Percentiles rank a stretch among this genome's conserved stretches.
These are phyloP conservation scores for Acanthamoeba divionensis DNA, from an alignment of 208 protist species.

Conservation along the genomic window DNA sequence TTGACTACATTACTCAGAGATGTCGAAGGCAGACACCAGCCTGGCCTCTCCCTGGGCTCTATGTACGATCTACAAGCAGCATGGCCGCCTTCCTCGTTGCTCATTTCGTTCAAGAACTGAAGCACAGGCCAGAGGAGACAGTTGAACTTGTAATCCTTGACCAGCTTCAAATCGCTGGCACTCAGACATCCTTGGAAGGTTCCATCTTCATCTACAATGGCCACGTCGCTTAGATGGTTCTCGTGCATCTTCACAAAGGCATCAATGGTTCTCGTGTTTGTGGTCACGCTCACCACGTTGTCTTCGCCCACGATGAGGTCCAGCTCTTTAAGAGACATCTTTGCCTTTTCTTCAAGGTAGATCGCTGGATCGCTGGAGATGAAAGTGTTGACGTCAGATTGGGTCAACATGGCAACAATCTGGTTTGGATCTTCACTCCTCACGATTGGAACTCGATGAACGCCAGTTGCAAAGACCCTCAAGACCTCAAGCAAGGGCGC, in stretches of 20 bases:
- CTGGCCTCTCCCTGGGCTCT: too few species aligned
- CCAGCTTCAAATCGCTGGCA: constrained; percentile 29
- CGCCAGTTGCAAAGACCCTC: background rate
- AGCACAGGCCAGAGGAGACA: background rate
- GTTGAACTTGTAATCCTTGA: constrained; percentile 12
- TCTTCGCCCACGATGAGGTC: background rate
- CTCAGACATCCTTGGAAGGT: constrained; percentile 4
- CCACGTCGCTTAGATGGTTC: background rate
- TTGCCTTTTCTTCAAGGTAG: background rate
- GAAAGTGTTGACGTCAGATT: constrained; percentile 35
- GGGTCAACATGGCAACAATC: background rate
- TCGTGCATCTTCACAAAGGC: constrained; percentile 31
- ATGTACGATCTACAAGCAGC: background rate
- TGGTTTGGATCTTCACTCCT: background rate
- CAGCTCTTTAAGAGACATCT: background rate
- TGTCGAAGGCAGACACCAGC: constrained; percentile 21
- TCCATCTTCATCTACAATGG: background rate
- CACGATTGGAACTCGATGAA: constrained; percentile 13
- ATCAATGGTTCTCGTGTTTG: background rate
- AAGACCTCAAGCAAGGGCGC: background rate
- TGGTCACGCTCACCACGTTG: background rate
- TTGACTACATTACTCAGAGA: background rate
- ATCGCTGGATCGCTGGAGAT: background rate
- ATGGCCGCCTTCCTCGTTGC: constrained; percentile 7
- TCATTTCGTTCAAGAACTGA: constrained; percentile 1